Conservation (phyloP, 169 alveolate species). For the Blepharisma undulans region DNA sequence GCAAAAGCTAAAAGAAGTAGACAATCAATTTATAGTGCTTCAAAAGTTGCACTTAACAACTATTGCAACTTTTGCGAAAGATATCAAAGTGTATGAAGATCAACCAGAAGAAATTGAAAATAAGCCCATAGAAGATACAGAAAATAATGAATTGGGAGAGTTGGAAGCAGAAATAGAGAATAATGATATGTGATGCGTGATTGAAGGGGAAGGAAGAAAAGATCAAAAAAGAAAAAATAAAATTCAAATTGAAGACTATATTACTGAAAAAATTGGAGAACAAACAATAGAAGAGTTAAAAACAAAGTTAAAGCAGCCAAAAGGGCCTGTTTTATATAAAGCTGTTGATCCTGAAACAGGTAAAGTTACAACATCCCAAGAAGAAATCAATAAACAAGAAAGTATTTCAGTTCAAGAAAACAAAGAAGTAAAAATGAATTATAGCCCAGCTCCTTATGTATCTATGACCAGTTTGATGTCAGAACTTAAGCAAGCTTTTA, state of each 20-base stretch:
- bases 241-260: neutral
- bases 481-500: neutral
- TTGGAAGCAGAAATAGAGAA: neutral
- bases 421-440: neutral
- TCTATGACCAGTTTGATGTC: neutral
- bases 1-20: neutral
- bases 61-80: neutral
- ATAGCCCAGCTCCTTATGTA: neutral
- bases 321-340: neutral
- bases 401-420: neutral
- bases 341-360: neutral
- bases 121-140: neutral
- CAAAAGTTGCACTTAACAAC: neutral
- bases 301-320: neutral
- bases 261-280: neutral
- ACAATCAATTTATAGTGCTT: neutral
- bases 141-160: neutral
- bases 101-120: neutral
- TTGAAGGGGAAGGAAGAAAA: neutral
- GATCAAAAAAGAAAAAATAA: neutral
- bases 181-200: neutral
- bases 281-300: neutral
- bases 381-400: neutral
- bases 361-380: neutral
- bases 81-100: neutral